Percentiles rank a stretch among this genome's conserved stretches.
These are phyloP conservation scores for Ceratocystis lukuohia DNA, from an alignment of 2,329 filamentous ascomycete genomes.

Conservation along the genomic window DNA sequence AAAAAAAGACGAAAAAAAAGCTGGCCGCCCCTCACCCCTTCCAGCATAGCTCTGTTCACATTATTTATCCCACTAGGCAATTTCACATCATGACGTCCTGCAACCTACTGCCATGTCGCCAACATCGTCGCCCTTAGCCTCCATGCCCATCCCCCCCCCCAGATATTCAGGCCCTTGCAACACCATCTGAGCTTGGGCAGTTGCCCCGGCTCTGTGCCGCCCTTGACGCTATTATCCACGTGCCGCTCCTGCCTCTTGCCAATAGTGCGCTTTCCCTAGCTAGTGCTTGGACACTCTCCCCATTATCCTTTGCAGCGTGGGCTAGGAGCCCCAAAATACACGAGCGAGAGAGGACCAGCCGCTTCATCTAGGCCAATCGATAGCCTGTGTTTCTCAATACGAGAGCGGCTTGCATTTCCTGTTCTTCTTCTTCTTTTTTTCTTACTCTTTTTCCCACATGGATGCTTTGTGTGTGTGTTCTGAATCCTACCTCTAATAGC, in stretches of 20 bases:
- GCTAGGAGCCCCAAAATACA: neutral
- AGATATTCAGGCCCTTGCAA: neutral
- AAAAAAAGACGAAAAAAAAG: too few species aligned
- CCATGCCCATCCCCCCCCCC: neutral
- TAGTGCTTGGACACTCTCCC: neutral
- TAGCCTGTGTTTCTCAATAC: neutral
- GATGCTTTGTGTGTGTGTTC: neutral
- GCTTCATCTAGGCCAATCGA: neutral
- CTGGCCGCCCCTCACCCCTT: too few species aligned
- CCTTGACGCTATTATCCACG: conserved; percentile 2
- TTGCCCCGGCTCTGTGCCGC: conserved; percentile 1
- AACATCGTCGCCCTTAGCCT: neutral
- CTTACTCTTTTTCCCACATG: neutral
- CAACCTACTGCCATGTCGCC: neutral
- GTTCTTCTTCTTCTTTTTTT: neutral
- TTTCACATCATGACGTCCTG: neutral
- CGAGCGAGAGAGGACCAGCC: neutral
- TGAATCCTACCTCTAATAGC: neutral
- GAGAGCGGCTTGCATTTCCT: neutral
- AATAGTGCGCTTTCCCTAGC: conserved; percentile 3
- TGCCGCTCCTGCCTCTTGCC: neutral
- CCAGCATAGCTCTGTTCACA: neutral
- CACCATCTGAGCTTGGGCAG: neutral
- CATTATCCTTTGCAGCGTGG: neutral
- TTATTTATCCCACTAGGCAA: neutral